These are phyloP conservation scores for Rutstroemia sp. DNA, from an alignment of 2,329 filamentous ascomycete genomes.

Conservation along the genomic window DNA sequence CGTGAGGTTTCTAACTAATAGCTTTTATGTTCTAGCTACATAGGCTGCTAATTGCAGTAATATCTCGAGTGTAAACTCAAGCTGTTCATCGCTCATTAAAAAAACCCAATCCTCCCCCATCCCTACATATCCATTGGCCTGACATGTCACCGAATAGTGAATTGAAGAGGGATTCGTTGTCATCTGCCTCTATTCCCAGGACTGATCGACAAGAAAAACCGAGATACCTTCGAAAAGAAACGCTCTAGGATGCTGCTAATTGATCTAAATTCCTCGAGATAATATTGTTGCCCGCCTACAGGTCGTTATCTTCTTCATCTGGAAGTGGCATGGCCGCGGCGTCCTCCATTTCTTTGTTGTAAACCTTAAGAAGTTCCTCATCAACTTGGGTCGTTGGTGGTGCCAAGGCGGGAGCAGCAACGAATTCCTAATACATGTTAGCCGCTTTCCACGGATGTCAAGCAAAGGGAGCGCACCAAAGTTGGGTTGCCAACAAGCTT, in stretches of 20 bases:
- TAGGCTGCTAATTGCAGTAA: conserved; percentile 22
- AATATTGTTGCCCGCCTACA: conserved; percentile 24
- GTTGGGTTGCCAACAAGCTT: conserved; percentile 94
- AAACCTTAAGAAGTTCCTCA: conserved; percentile 70
- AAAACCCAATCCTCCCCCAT: conserved; percentile 17
- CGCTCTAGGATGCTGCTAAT: conserved; percentile 30
- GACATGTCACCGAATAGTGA: conserved; percentile 22
- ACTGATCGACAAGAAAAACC: conserved; percentile 24
- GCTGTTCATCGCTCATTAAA: conserved; percentile 26
- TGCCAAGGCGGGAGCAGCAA: conserved; percentile 88
- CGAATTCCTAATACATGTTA: conserved; percentile 66
- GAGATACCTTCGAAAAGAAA: conserved; percentile 29
- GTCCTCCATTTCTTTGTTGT: conserved; percentile 80
- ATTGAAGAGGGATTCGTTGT: conserved; percentile 19
- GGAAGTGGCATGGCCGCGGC: conserved; percentile 82
- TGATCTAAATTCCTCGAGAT: conserved; percentile 11
- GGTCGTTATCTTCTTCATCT: conserved; percentile 79
- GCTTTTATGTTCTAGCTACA: conserved; percentile 29
- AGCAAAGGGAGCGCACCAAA: conserved; percentile 51
- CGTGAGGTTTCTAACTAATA: conserved; percentile 15
- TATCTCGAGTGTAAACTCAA: conserved; percentile 21
- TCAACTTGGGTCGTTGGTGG: conserved; percentile 90
- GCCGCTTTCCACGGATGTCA: conserved; percentile 10
- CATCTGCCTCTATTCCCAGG: conserved; percentile 27
- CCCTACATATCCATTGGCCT: conserved; percentile 20